Conservation (phyloP, 495 filamentous ascomycete genomes). For the Aspergillus heteromorphus region DNA sequence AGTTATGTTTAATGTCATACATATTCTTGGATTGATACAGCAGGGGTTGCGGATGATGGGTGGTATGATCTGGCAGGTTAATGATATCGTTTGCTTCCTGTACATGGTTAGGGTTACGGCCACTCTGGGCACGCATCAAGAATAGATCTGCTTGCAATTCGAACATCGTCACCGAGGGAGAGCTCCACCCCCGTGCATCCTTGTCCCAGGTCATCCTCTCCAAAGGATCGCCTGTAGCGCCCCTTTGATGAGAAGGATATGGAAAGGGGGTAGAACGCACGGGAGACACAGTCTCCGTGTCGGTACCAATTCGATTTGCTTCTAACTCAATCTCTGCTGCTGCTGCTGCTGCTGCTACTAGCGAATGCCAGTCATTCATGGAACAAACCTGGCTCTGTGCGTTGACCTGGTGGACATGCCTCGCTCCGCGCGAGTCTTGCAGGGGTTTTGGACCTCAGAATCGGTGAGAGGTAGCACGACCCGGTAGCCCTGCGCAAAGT, state of each 20-base stretch:
- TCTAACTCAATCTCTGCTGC: conserved; percentile 8
- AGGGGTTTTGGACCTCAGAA: neutral
- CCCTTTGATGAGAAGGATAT: conserved; percentile 39
- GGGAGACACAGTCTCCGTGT: conserved; percentile 4
- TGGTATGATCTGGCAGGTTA: too few relatives aligned
- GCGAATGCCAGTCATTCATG: conserved; percentile 1
- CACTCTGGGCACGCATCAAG: too few relatives aligned
- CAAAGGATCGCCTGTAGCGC: conserved; percentile 40
- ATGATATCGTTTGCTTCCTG: too few relatives aligned
- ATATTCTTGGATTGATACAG: neutral
- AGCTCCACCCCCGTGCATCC: neutral
- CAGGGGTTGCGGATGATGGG: neutral
- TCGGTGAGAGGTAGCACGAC: neutral
- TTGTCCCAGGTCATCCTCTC: conserved; percentile 30
- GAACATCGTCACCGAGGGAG: too few relatives aligned
- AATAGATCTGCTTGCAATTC: too few relatives aligned
- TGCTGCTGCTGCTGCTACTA: conserved; percentile 1
- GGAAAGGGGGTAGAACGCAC: conserved; percentile 12
- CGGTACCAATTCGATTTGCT: conserved; percentile 16
- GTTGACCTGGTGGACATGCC: neutral
- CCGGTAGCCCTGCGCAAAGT: neutral
- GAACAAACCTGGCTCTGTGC: neutral
- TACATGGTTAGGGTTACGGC: too few relatives aligned
- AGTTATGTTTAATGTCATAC: neutral
- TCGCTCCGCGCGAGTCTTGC: neutral